These are phyloP conservation scores for Aspergillus sp. DNA, from an alignment of 2,329 filamentous ascomycete species.

Conservation along the genomic window DNA sequence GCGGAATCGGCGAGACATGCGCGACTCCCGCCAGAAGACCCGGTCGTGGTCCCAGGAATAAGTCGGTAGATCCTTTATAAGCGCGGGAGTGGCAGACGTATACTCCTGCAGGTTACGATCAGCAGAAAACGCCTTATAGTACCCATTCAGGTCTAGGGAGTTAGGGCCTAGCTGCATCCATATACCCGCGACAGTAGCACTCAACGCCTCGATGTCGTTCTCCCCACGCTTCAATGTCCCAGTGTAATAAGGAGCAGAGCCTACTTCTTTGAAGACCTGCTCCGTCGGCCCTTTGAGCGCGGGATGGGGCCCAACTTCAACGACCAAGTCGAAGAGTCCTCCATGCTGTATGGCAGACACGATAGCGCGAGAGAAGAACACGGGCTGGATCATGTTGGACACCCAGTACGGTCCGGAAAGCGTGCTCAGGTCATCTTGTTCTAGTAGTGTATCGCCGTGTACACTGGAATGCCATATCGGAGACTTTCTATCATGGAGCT, in stretches of 20 bases:
- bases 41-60: neutral
- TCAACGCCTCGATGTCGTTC: no score
- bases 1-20: neutral
- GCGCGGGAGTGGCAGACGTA: no score
- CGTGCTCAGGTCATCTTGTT: neutral
- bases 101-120: no score
- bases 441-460: neutral
- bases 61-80: constrained; percentile 19
- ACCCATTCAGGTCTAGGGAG: no score
- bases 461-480: neutral
- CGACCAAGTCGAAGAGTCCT: constrained; percentile 32
- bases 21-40: neutral
- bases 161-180: no score
- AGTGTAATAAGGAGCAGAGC: no score
- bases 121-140: no score
- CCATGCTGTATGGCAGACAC: neutral
- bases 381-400: constrained; percentile 34
- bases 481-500: neutral
- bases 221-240: no score
- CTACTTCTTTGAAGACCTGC: no score
- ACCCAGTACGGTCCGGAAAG: constrained; percentile 10
- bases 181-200: no score
- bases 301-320: constrained; percentile 12
- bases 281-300: no score
- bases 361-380: constrained; percentile 28